A percentile compares a stretch with the other conserved stretches of the same genome.
Evolutionary conservation across 1,284 basidiomycete genomes (phyloP).

Genomic region (Ganoderma lucidum): DNA sequence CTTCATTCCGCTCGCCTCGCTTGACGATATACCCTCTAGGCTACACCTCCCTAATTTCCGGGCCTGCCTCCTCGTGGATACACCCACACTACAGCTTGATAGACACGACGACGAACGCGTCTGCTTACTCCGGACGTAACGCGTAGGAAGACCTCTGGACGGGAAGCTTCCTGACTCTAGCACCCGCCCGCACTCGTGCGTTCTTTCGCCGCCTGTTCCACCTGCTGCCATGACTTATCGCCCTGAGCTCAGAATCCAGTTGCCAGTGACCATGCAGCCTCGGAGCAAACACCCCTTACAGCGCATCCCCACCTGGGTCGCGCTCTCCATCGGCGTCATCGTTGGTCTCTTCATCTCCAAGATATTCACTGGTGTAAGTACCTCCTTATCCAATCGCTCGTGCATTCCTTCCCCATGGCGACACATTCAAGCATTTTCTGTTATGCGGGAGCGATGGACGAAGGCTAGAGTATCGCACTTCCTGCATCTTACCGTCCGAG

Average conservation of each 20-base stretch:
- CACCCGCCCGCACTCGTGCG: background rate
- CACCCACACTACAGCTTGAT: background rate
- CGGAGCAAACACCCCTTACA: constrained; percentile 40
- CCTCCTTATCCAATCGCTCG: background rate
- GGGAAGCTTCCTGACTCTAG: constrained; percentile 12
- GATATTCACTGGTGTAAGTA: constrained; percentile 47
- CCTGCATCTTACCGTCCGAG: no score
- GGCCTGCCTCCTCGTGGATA: background rate
- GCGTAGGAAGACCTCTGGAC: constrained; percentile 24
- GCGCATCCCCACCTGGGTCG: constrained; percentile 49
- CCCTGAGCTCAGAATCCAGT: constrained; percentile 23
- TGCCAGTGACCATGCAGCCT: constrained; percentile 41
- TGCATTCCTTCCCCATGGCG: background rate
- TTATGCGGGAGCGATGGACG: background rate
- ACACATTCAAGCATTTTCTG: background rate
- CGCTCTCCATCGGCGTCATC: constrained; percentile 69
- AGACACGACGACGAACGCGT: constrained; percentile 9
- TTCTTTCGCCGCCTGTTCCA: constrained; percentile 1
- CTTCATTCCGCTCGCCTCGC: background rate
- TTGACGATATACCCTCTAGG: constrained; percentile 30
- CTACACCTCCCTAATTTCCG: constrained; percentile 27
- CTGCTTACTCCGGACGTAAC: constrained; percentile 25
- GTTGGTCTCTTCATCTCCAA: constrained; percentile 71
- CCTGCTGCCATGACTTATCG: constrained; percentile 14
- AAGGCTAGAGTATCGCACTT: no score